phyloP scores from a whole-genome alignment of 768 basidiomycete species.

The Mycena polygramma region DNA sequence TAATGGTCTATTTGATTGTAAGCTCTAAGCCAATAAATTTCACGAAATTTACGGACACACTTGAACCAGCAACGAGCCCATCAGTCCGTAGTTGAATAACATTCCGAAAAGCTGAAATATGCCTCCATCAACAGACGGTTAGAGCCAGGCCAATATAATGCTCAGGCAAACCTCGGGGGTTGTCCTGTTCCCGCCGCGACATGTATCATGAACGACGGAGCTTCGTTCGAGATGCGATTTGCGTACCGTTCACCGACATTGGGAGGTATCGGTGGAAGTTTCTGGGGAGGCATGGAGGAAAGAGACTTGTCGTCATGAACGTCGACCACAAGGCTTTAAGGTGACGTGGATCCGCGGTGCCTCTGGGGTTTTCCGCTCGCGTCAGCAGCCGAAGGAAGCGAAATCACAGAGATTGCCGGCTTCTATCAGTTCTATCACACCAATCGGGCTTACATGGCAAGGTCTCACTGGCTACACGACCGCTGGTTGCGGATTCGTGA shows the following conservation, averaged over 20 bases:
- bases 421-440: too few species aligned
- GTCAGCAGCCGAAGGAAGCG: too few species aligned
- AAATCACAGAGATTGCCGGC: too few species aligned
- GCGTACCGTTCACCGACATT: conserved; percentile 12
- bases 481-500: too few species aligned
- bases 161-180: conserved; percentile 8
- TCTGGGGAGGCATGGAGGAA: conserved; percentile 5
- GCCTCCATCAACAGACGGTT: too few species aligned
- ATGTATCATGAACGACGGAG: not conserved
- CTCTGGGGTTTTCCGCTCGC: too few species aligned
- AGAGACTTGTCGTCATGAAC: not conserved
- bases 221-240: too few species aligned
- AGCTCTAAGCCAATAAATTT: not conserved
- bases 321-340: too few species aligned
- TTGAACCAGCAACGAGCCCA: conserved; percentile 45
- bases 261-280: conserved; percentile 11
- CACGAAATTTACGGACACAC: conserved; percentile 44
- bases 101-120: conserved; percentile 20
- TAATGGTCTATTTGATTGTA: conserved; percentile 46
- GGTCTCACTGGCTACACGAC: too few species aligned
- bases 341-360: too few species aligned
- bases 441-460: too few species aligned
- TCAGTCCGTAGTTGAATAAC: conserved; percentile 24
- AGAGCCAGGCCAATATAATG: not conserved
- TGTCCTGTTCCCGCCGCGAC: not conserved